Base-by-base conservation (phyloP, 495 filamentous ascomycete genomes). In the Penicillium cosmopolitanum region DNA sequence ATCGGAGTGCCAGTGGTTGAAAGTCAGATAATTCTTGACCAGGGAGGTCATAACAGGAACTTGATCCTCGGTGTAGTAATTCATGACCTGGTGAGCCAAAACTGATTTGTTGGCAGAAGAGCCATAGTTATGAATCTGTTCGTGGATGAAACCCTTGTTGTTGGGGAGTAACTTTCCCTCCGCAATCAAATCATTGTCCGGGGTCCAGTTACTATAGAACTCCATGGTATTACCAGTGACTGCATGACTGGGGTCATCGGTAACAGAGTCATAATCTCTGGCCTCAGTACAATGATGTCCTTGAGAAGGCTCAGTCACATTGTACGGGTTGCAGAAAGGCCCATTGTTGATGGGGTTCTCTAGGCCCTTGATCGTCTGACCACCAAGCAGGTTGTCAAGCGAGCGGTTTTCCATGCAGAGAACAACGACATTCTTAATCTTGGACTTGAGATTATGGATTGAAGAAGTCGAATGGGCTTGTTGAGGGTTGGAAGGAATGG, bases 1-100 rank as follows among this genome's bases (percentile, higher is more conserved):
- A 56, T 71, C 68, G n/a, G 77, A 76, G 66, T 76, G 74, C 80
- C 80, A 84, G 59, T 74, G 67, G 70, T 82, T 77, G 64, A 84
- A 82, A 8, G 74, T 71, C 0, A 77, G 65, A 59, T 76, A 84
- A 61, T 82, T 79, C 56, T 82, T 69, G 10, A 75, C 77, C 55
- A 84, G 66, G 15, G 65, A 34, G 9, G 65, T 72, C 44, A 82
- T 62, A 10, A 81, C 75, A 34, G 78, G 80, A 21, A 82, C 66
- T 57, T 82, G 70, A 8, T 78, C 75, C 51, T 74, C 72, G 40
- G 77, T 77, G 57, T 81, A 82, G 65, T 82, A 82, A 62, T 78
- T 75, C 55, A 84, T 71, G 34, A 77, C 79, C 63, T 82, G 66
- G 21, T 64, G 65, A 11, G 74, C 74, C 16, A 70, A 47, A 23